Percentiles rank a stretch among this genome's conserved stretches.
Evolutionary conservation across 208 protist genomes (phyloP).

Genomic region (Trypanosoma boissoni): DNA sequence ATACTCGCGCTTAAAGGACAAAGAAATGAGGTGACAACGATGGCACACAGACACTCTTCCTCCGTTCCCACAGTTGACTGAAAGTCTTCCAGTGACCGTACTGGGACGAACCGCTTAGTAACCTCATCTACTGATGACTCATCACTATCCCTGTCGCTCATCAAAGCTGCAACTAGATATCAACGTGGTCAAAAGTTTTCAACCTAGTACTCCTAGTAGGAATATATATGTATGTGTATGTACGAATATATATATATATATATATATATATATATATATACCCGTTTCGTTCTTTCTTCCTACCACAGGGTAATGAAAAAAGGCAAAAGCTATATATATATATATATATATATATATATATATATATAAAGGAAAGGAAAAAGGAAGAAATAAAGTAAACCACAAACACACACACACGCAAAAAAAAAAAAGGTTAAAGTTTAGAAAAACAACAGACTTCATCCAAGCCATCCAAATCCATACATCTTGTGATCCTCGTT

Average conservation of each 20-base stretch:
- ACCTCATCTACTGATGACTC: slow-evolving; percentile 27
- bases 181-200: no score
- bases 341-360: no score
- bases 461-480: no score
- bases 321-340: no score
- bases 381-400: no score
- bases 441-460: no score
- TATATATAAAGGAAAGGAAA: no score
- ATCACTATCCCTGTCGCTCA: slow-evolving; percentile 34
- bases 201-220: no score
- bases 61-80: slow-evolving; percentile 49
- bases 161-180: slow-evolving; percentile 12
- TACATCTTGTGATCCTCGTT: no score
- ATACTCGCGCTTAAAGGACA: slow-evolving; percentile 62
- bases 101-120: slow-evolving; percentile 51
- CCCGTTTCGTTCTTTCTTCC: neutral
- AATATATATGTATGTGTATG: neutral
- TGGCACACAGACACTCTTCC: slow-evolving; percentile 56
- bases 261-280: neutral
- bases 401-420: no score
- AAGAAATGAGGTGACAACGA: slow-evolving; percentile 78
- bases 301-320: no score
- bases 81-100: slow-evolving; percentile 73
- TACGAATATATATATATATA: neutral
- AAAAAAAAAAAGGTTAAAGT: no score